phyloP scores from a whole-genome alignment of 805 yeast genomes.

The Yarrowia porcina region DNA sequence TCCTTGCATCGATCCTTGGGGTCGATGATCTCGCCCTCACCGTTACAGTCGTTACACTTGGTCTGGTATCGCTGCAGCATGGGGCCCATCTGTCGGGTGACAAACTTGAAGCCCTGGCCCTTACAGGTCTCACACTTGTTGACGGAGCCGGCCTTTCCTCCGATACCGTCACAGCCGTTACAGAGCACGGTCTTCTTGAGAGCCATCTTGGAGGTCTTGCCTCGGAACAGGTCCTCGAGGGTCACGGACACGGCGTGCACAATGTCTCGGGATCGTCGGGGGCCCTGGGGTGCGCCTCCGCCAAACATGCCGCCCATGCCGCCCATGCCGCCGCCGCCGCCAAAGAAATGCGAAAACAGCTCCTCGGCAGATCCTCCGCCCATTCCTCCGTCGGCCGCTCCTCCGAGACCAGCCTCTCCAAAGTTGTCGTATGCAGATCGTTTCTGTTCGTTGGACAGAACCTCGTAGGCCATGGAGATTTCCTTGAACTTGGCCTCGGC shows the following conservation, averaged over 20 bases:
- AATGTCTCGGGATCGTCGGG: conserved; percentile 85
- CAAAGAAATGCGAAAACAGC: conserved; percentile 78
- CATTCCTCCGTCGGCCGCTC: conserved; percentile 66
- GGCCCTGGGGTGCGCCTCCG: conserved; percentile 70
- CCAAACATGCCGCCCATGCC: conserved; percentile 40
- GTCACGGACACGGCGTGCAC: conserved; percentile 82
- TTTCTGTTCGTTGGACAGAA: conserved; percentile 82
- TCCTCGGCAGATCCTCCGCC: conserved; percentile 69
- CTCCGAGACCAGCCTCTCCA: conserved; percentile 89
- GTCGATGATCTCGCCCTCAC: conserved; percentile 84
- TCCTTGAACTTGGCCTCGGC: conserved; percentile 97
- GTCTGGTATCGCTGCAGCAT: conserved; percentile 98
- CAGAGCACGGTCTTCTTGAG: conserved; percentile 88
- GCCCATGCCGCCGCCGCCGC: conserved; percentile 48
- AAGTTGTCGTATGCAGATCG: conserved; percentile 83
- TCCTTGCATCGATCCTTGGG: conserved; percentile 82
- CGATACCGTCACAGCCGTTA: conserved; percentile 86
- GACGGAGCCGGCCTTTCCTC: conserved; percentile 91
- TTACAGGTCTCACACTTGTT: conserved; percentile 82
- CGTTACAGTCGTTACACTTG: conserved; percentile 86
- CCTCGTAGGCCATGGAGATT: conserved; percentile 81
- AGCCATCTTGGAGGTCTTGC: conserved; percentile 91
- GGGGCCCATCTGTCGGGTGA: conserved; percentile 98
- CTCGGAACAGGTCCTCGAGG: conserved; percentile 89
- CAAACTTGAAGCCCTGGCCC: conserved; percentile 88